Percentiles rank a stretch among this genome's conserved stretches.
These are phyloP conservation scores for Sphaerulina vaccinii DNA, from an alignment of 2,329 filamentous ascomycete species.

Conservation along the genomic window DNA sequence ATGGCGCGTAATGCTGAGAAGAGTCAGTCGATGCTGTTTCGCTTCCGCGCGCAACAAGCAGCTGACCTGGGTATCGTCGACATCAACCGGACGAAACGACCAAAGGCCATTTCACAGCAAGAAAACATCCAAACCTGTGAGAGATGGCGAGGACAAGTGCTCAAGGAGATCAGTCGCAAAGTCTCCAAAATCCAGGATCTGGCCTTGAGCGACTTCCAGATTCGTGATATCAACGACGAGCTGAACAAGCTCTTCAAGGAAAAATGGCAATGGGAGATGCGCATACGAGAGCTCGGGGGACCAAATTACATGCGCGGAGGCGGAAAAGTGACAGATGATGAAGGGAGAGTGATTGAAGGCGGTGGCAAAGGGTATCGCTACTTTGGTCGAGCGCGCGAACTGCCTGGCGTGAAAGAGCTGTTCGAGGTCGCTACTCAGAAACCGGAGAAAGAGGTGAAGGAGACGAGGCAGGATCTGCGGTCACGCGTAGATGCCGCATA, in stretches of 20 bases:
- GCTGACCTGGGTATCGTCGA: slow-evolving; percentile 96
- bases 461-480: slow-evolving; percentile 66
- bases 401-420: slow-evolving; percentile 94
- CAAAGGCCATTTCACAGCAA: slow-evolving; percentile 85
- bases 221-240: slow-evolving; percentile 96
- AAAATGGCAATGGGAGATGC: slow-evolving; percentile 98
- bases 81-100: slow-evolving; percentile 81
- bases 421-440: slow-evolving; percentile 72
- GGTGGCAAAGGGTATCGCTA: slow-evolving; percentile 91
- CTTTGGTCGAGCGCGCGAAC: slow-evolving; percentile 83
- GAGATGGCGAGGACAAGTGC: slow-evolving; percentile 96
- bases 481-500: slow-evolving; percentile 88
- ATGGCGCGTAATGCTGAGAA: slow-evolving; percentile 95
- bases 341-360: slow-evolving; percentile 55
- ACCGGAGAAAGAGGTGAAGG: slow-evolving; percentile 59
- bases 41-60: slow-evolving; percentile 96
- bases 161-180: slow-evolving; percentile 96
- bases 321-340: slow-evolving; percentile 53
- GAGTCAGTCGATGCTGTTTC: slow-evolving; percentile 99
- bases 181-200: slow-evolving; percentile 93
- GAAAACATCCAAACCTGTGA: slow-evolving; percentile 83
- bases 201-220: slow-evolving; percentile 91
- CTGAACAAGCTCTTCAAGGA: slow-evolving; percentile 99
- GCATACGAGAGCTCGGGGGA: slow-evolving; percentile 92
- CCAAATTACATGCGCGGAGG: slow-evolving; percentile 90